Percentiles rank a stretch among this genome's conserved stretches.
Evolutionary conservation across 768 basidiomycete genomes (phyloP).

Genomic region (Boletus rubroflammeus): DNA sequence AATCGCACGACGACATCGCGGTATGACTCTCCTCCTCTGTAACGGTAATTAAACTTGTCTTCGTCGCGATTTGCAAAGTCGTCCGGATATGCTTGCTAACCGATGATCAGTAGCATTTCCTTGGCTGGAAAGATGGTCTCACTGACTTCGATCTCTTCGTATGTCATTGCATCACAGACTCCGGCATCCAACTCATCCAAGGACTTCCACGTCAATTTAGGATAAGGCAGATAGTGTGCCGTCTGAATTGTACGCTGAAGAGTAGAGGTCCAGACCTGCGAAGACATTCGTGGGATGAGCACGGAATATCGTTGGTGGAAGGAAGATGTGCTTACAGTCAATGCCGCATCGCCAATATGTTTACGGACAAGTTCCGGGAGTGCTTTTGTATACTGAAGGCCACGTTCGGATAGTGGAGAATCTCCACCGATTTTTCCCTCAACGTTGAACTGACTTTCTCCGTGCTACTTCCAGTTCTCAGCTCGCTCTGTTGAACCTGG

Average conservation of each 20-base stretch:
- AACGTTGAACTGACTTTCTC: constrained; percentile 96
- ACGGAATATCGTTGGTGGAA: neutral
- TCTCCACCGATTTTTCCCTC: constrained; percentile 99
- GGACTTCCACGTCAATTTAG: constrained; percentile 97
- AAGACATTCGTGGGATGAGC: neutral
- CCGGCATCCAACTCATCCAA: constrained; percentile 98
- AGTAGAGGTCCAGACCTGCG: constrained; percentile 99
- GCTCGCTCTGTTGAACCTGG: neutral
- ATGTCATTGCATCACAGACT: constrained; percentile 99
- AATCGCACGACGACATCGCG: constrained; percentile 93
- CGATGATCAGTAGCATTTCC: neutral
- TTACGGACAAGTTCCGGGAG: constrained; percentile 85
- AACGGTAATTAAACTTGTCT: constrained; percentile 99
- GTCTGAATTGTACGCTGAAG: constrained; percentile 91
- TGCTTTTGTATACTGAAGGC: constrained; percentile 79
- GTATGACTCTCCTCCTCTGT: constrained; percentile 96
- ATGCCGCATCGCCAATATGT: constrained; percentile 82
- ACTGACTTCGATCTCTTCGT: constrained; percentile 92
- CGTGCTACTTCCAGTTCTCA: constrained; percentile 59
- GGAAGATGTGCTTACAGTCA: constrained; percentile 58
- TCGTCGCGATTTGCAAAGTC: constrained; percentile 98
- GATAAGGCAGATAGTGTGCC: constrained; percentile 72
- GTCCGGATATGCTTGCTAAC: constrained; percentile 89
- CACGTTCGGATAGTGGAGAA: constrained; percentile 78
- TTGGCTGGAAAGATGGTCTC: neutral